Evolutionary conservation across 2,329 filamentous ascomycete genomes (phyloP), one percentile per base, ranked within the genome.

Genomic region (Cladosporium austrohemisphaericum): DNA sequence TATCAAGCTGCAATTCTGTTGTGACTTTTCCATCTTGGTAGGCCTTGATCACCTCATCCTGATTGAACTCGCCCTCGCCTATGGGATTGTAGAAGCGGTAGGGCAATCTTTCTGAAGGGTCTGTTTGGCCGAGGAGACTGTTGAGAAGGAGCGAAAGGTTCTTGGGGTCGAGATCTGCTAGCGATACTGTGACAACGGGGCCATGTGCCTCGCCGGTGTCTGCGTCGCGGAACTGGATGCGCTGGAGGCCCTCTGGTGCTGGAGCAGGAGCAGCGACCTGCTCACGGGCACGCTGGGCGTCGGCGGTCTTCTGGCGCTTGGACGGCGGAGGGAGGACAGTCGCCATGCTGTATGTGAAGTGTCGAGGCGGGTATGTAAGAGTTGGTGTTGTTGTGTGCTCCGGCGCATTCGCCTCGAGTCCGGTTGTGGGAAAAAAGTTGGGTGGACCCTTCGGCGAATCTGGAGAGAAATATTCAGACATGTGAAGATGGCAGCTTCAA

Each of bases 101-200:
- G 2, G 83, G 83, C 54, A 86, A 75, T 55, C 78, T 75, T 56
- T 86, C 83, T 53, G 72, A 71, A 5, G 78, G 70, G 51, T 85
- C 79, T 68, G 78, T 62, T 53, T 70, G 65, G 31, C 84, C 86
- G 65, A 95, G 79, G 33, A 96, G 72, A 2, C 86, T 89, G 67
- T 96, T 97, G 49, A 95, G 70, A 0, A 96, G 76, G 8, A 91
- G 79, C 46, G 93, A 92, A 3, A 97, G 78, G 60, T 96, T 95
- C 73, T 89, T 92, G 54, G 93, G 88, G 6, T 81, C 86, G 2
- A 92, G 86, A 72, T 96, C 86, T 50, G 85, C 85, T 25, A 96
- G 80, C 10, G 89, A 85, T 33, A 96, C 84, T 65, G 72, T 86
- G 68, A 79, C 89, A 68, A 74, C 84, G 66, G 78, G 85, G 60